Evolutionary conservation across 2,329 filamentous ascomycete species (phyloP).

Genomic region (Aspergillus neotritici): DNA sequence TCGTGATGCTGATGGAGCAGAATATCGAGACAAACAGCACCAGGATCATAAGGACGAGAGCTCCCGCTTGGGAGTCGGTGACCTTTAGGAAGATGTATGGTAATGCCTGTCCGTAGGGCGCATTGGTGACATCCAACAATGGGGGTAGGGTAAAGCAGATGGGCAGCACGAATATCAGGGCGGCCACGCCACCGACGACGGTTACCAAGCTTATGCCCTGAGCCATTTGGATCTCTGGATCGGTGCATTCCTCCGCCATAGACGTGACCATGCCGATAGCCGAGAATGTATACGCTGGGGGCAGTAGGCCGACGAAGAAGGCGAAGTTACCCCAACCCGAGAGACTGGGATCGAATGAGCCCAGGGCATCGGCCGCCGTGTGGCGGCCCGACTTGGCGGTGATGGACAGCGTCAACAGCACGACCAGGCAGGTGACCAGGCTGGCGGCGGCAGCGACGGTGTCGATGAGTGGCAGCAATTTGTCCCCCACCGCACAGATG

Average conservation of each 20-base stretch:
- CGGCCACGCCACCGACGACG: conserved; percentile 50
- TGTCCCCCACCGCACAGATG: conserved; percentile 63
- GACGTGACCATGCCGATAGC: conserved; percentile 58
- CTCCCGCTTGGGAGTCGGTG: conserved; percentile 46
- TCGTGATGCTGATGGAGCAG: conserved; percentile 50
- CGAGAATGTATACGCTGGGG: conserved; percentile 54
- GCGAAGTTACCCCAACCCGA: conserved; percentile 56
- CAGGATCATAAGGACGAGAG: conserved; percentile 46
- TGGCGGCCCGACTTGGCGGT: conserved; percentile 52
- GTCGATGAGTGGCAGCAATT: conserved; percentile 59
- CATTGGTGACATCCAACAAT: conserved; percentile 40
- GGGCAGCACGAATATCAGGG: conserved; percentile 53
- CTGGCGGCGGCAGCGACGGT: conserved; percentile 54
- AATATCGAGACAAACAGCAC: conserved; percentile 49
- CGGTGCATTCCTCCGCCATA: conserved; percentile 56
- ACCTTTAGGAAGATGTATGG: conserved; percentile 48
- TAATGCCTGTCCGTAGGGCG: conserved; percentile 46
- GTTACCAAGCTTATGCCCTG: conserved; percentile 49
- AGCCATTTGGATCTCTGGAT: conserved; percentile 50
- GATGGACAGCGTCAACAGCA: conserved; percentile 52
- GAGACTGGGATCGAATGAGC: conserved; percentile 51
- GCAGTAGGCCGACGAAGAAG: conserved; percentile 59
- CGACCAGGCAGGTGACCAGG: conserved; percentile 51
- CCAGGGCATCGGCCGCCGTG: conserved; percentile 47
- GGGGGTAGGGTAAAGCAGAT: conserved; percentile 49